Evolutionary conservation across 495 filamentous ascomycete species (phyloP).

Genomic region (Ramalina intermedia): DNA sequence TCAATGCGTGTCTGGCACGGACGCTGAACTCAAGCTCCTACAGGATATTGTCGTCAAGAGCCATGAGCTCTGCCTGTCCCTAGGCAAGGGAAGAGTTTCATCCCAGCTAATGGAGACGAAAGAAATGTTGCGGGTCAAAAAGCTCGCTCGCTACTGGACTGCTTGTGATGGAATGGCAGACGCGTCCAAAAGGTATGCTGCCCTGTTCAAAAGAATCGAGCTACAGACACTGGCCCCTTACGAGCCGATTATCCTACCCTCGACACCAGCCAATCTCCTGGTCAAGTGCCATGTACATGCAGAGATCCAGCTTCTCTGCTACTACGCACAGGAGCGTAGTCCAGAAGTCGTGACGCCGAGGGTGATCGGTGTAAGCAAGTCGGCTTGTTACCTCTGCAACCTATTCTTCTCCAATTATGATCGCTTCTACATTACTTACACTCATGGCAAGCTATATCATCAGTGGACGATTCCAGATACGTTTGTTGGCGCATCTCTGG

Average conservation of each 20-base stretch:
- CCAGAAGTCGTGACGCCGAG: not conserved
- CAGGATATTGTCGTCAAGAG: conserved; percentile 2
- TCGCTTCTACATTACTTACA: conserved; percentile 7
- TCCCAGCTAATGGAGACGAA: not conserved
- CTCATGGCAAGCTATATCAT: conserved; percentile 11
- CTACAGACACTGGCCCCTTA: conserved; percentile 2
- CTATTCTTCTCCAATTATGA: conserved; percentile 11
- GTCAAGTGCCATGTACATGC: conserved; percentile 13
- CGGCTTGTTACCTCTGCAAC: conserved; percentile 16
- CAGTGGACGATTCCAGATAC: conserved; percentile 11
- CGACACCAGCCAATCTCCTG: not conserved
- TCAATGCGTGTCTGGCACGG: not conserved
- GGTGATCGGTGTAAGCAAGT: conserved; percentile 13
- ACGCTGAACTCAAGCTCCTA: conserved; percentile 1
- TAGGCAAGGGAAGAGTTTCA: not conserved
- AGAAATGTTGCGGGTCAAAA: conserved; percentile 7
- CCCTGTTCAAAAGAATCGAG: conserved; percentile 1
- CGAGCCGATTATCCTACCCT: not conserved
- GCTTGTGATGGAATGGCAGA: conserved; percentile 9
- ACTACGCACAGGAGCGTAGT: not conserved
- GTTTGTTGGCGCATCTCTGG: not conserved
- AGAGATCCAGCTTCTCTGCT: conserved; percentile 12
- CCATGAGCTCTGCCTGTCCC: conserved; percentile 2
- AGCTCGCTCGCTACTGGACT: conserved; percentile 15
- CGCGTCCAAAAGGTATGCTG: conserved; percentile 3